Base-by-base conservation (phyloP, 2,329 filamentous ascomycete genomes). In the Davidsoniella australis region DNA sequence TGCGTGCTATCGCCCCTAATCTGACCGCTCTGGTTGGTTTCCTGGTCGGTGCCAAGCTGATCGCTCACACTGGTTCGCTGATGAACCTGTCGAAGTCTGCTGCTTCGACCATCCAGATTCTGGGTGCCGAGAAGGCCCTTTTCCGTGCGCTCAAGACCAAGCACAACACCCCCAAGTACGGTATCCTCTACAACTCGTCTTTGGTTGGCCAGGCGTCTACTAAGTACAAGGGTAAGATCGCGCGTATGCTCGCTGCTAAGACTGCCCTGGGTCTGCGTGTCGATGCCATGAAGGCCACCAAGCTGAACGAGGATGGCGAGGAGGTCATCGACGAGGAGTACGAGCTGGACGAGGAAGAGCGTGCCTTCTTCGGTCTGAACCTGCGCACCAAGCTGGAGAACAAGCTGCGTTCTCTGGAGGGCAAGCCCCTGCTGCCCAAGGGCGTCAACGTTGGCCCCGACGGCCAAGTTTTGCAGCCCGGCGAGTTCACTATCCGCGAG, bases 171-270 rank as follows among this genome's bases (percentile, higher is more conserved):
- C 91, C 91, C 62, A 98, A 96, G 68, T 98, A 96, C 61, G 91
- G 91, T 75, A 75, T 94, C 56, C 85, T 93, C 63, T 93, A 91
- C 69, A 84, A 94, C 66, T 83, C 85, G 45, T 91, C 85, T 24
- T 76, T 98, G 42, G 93, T 98, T 56, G 93, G 91, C 41, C 91
- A 98, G 69, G 91, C 91, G 26, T 94, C 85, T 17, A 91, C 91
- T 60, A 89, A 86, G 72, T 96, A 96, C 73, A 98, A 98, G 80
- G 91, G 91, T 59, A 98, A 98, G 74, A 94, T 98, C 61, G 91
- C 91, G 40, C 85, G 91, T 75, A 87, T 94, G 72, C 76, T 98
- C 54, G 84, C 91, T 45, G 83, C 89, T 57, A 96, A 96, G 73
- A 80, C 89, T 43, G 86, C 91, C 23, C 77, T 98, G 46, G 88